A percentile compares a stretch with the other conserved stretches of the same genome.
phyloP scores from a whole-genome alignment of 352 stramenopile genomes.

The Globisporangium carolinianum region DNA sequence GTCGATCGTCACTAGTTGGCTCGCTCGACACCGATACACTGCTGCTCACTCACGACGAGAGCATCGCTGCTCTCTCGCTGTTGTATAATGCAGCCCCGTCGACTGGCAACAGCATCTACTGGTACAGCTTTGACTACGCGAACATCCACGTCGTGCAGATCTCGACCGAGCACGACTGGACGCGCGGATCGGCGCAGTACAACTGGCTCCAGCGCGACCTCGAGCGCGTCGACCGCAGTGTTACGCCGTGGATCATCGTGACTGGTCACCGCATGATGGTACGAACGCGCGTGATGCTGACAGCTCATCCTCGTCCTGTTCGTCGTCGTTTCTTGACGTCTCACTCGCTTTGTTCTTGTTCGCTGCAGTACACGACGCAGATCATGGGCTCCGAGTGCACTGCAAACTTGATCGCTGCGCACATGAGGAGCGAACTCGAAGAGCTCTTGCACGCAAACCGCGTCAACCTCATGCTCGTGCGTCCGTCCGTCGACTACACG shows the following conservation, averaged over 20 bases:
- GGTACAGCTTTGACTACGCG: constrained; percentile 89
- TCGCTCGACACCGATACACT: not conserved
- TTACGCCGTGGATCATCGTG: constrained; percentile 89
- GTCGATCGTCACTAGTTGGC: not conserved
- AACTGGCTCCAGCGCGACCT: constrained; percentile 83
- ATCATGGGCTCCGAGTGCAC: constrained; percentile 3
- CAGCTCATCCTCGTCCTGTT: not conserved
- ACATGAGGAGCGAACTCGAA: constrained; percentile 86
- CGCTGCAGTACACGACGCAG: constrained; percentile 5
- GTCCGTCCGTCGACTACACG: not conserved
- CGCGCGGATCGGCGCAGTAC: constrained; percentile 78
- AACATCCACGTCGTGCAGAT: constrained; percentile 89
- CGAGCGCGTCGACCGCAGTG: constrained; percentile 56
- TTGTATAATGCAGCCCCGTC: constrained; percentile 26
- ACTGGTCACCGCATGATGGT: constrained; percentile 88
- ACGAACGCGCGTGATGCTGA: not conserved
- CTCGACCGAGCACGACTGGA: constrained; percentile 88
- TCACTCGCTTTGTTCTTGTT: not conserved
- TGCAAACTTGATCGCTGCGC: constrained; percentile 56
- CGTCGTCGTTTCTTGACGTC: no score
- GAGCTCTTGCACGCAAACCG: constrained; percentile 72
- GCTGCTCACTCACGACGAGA: no score
- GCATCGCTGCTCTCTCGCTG: no score
- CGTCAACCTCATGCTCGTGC: constrained; percentile 87
- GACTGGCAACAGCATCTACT: constrained; percentile 67